Percentiles rank a stretch among this genome's conserved stretches.
These are phyloP conservation scores for Phytopythium oedochilum DNA, from an alignment of 352 stramenopile species.

Conservation along the genomic window DNA sequence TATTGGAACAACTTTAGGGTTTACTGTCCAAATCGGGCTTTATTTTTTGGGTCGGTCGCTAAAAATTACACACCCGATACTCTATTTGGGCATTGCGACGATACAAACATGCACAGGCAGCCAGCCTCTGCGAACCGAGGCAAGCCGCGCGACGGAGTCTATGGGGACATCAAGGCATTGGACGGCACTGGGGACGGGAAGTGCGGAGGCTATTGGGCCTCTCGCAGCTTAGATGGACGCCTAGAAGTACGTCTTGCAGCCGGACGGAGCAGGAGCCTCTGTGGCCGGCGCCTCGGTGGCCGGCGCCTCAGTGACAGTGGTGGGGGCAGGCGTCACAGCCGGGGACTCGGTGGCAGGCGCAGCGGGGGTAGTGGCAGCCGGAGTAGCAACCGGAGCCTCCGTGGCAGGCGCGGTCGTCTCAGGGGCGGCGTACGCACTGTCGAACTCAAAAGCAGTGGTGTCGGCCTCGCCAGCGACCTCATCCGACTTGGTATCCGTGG, in stretches of 20 bases:
- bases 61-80: neutral
- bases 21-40: too few species aligned
- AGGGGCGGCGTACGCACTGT: neutral
- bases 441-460: neutral
- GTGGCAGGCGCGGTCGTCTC: slow-evolving; percentile 10
- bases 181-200: neutral
- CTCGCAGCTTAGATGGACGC: neutral
- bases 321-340: slow-evolving; percentile 5
- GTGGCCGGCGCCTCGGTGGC: neutral
- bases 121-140: neutral
- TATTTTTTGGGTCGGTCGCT: neutral
- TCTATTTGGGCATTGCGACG: neutral
- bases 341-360: slow-evolving; percentile 2
- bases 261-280: neutral
- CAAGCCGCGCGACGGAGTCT: neutral
- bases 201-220: neutral
- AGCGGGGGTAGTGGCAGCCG: slow-evolving; percentile 6
- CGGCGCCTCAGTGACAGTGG: slow-evolving; percentile 1
- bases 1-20: too few species aligned
- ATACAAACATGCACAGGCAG: neutral
- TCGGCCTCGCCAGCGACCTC: slow-evolving; percentile 14
- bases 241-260: slow-evolving; percentile 22
- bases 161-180: neutral
- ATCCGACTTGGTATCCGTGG: slow-evolving; percentile 7
- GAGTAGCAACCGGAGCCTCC: slow-evolving; percentile 5